These are phyloP conservation scores for Metschnikowia proteae DNA, from an alignment of 805 yeast species.

Conservation along the genomic window DNA sequence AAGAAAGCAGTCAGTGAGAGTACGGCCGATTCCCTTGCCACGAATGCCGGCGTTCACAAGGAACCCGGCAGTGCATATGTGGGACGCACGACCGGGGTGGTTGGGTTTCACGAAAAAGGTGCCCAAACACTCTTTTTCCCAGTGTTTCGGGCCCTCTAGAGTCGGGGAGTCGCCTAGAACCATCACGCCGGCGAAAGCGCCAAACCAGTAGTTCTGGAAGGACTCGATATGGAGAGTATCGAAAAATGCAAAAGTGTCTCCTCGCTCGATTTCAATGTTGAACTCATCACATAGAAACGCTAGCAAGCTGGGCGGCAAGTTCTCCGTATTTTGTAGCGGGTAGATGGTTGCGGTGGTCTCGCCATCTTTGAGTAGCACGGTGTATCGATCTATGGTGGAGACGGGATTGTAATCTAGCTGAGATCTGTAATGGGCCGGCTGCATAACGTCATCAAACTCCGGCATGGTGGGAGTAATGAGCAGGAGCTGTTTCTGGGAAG, in stretches of 20 bases:
- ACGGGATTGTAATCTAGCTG: conserved; percentile 37
- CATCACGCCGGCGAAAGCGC: conserved; percentile 74
- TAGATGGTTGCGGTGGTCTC: conserved; percentile 91
- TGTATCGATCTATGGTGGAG: conserved; percentile 54
- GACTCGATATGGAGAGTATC: conserved; percentile 73
- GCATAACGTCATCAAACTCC: conserved; percentile 48
- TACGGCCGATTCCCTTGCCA: conserved; percentile 86
- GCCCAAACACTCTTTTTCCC: conserved; percentile 94
- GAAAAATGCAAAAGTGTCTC: conserved; percentile 83
- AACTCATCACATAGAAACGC: conserved; percentile 87
- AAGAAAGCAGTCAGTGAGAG: conserved; percentile 75
- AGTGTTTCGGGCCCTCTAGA: conserved; percentile 54
- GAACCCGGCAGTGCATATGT: conserved; percentile 86
- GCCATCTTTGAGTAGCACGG: conserved; percentile 79
- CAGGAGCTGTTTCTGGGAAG: background rate
- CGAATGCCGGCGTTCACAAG: conserved; percentile 90
- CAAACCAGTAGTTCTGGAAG: conserved; percentile 85
- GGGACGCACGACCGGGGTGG: conserved; percentile 90
- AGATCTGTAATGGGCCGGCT: conserved; percentile 43
- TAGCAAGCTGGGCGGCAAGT: conserved; percentile 72
- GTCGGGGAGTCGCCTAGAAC: conserved; percentile 65
- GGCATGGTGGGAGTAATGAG: conserved; percentile 33
- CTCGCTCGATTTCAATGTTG: conserved; percentile 86
- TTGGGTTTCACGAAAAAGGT: conserved; percentile 81
- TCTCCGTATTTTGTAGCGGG: conserved; percentile 66